Evolutionary conservation across 352 stramenopile genomes (phyloP), one percentile per base, ranked within the genome.

Genomic region (Phytophthora fragariaefolia): DNA sequence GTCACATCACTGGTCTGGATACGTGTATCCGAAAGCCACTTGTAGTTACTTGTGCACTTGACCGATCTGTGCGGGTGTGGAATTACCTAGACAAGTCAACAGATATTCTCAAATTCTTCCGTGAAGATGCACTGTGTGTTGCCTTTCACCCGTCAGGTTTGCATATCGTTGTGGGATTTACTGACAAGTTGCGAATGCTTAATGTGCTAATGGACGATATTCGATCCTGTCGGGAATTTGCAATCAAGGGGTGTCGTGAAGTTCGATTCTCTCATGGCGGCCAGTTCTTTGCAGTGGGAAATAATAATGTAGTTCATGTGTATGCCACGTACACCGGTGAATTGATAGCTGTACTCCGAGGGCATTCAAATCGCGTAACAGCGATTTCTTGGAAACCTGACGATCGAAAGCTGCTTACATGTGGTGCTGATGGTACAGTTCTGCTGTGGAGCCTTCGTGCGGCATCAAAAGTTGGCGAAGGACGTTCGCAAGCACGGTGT

Each of bases 161-260:
- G 34, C 83, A 93, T 24, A 64, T 98, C 30, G 83, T 96, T 17
- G 89, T 98, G 18, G 96, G 92, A 0, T 98, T 98, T 51, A 84
- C 89, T 0, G 95, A 98, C 77, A 98, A 98, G 57, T 74, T 98
- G 23, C 91, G 95, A 51, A 76, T 98, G 65, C 90, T 98, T 61
- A 98, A 98, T 62, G 87, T 98, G 20, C 76, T 98, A 18, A 97
- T 98, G 87, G 93, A 98, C 63, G 94, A 98, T 52, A 89, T 98
- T 30, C 79, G 91, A 0, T 72, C 87, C 28, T 98, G 91, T 43
- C 89, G 94, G 6, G 93, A 98, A 61, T 91, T 98, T 48, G 59
- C 87, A 1, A 88, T 98, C 69, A 98, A 98, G 69, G 76, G 78
- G 3, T 98, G 96, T 66, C 76, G 82, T 27, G 92, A 98, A 75